These are phyloP conservation scores for Candida labiduridarum DNA, from an alignment of 1,139 yeast genomes.

Conservation along the genomic window DNA sequence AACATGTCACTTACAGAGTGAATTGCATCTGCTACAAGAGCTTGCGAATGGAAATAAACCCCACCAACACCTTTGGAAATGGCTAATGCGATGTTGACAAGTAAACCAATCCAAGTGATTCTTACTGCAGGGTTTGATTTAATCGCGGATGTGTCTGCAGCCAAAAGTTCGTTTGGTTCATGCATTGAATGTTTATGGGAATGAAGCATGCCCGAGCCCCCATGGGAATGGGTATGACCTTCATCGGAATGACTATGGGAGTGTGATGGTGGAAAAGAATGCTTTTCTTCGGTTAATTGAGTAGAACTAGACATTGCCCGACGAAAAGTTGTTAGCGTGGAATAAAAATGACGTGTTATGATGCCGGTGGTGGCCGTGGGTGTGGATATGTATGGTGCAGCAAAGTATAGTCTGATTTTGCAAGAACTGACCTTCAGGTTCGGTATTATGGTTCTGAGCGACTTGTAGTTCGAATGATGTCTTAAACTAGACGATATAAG, in stretches of 20 bases:
- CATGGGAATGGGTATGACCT: constrained; percentile 26
- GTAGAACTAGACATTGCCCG: constrained; percentile 10
- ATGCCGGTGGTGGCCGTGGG: background rate
- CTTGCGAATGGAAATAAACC: constrained; percentile 88
- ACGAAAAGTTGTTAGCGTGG: constrained; percentile 6
- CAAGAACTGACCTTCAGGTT: background rate
- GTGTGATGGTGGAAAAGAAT: constrained; percentile 2
- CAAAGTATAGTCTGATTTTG: background rate
- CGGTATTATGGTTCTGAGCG: background rate
- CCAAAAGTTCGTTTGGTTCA: constrained; percentile 45
- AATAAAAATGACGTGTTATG: constrained; percentile 12
- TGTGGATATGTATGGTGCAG: background rate
- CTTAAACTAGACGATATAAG: background rate
- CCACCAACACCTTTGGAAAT: constrained; percentile 88
- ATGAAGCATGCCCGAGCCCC: constrained; percentile 18
- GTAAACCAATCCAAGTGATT: constrained; percentile 88
- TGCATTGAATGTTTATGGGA: constrained; percentile 36
- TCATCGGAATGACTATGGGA: constrained; percentile 20
- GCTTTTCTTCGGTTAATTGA: background rate
- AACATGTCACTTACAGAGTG: constrained; percentile 90
- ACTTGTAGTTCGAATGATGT: background rate
- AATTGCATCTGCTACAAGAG: constrained; percentile 89
- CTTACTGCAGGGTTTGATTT: constrained; percentile 80
- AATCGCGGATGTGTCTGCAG: constrained; percentile 31
- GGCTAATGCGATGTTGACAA: constrained; percentile 85